Evolutionary conservation across 306 rosid genomes (phyloP), one percentile per base, ranked within the genome.

Genomic region (Corylus heterophylla): DNA sequence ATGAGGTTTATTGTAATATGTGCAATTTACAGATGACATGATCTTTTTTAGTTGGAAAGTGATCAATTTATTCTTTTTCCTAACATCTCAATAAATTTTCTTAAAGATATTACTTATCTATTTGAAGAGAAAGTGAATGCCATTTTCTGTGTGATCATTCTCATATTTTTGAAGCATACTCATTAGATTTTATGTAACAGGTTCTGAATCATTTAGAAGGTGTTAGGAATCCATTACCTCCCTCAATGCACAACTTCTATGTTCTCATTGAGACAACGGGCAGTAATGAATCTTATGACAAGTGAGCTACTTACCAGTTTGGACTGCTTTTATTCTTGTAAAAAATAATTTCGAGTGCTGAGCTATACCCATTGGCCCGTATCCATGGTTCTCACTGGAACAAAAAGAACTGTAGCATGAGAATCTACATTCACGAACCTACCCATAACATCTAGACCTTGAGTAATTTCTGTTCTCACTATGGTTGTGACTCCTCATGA

Each of bases 181-280:
- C 51, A 54, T 49, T 85, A 45, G 77, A 78, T 74, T 77, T 83
- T 78, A 63, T 75, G 76, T 74, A 22, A 63, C 85, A 95, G 98
- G 96, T 89, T 81, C 66, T 90, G 75, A 89, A 86, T 83, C 91
- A 92, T 69, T 76, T 95, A 82, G 98, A 95, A 54, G 98, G 98
- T 72, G 80, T 89, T 80, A 89, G 98, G 67, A 92, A 92, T 86
- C 98, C 98, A 37, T 87, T 95, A 52, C 90, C 98, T 78, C 79
- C 89, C 2, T 75, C 88, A 48, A 64, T 66, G 84, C 92, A 92
- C 85, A 83, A 90, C 86, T 92, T 92, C 48, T 95, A 92, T 86
- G 90, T 95, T 79, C 77, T 95, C 86, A 91, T 95, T 51, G 98
- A 95, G 89, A 95, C 98, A 51, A 92, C 98, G 0, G 98, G 98